Evolutionary conservation across 164 flowering plant species (phyloP), one percentile per base, ranked within the genome.

Genomic region (Sedum album): DNA sequence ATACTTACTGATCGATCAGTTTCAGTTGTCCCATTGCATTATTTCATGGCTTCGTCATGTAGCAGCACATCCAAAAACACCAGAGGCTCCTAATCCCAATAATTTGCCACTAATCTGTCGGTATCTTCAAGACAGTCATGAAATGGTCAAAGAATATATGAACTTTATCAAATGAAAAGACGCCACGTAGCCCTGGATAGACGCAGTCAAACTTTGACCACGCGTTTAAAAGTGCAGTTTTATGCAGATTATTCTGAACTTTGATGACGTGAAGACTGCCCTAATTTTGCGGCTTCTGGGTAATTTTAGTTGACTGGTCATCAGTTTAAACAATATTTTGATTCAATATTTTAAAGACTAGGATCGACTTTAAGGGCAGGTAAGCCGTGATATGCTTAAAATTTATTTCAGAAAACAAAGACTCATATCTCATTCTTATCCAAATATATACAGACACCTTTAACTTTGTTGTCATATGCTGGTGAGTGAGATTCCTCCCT

Each of bases 141-240:
- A 31, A 31, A 25, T 55, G 61, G 61, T 55, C 61, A 55, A 55
- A 55, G 61, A 31, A 55, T 25, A 31, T 55, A 55, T 17, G 31
- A 15, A 14, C 14, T 26, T 55, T 17, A 2, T 25, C 61, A 15
- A 55, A 26, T 55, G 31, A 26, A 5, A 26, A 7, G 10, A 14
- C 31, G 61, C 61, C 61, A 55, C 61, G 61, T 55, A 18, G 11
- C 31, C 0, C 17, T 1, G 26, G 31, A 25, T 23, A 51, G 28
- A 51, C 11, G 18, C 17, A 11, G 61, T 55, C 61, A 55, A 25
- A 55, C 61, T 55, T 55, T 55, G 61, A 55, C 61, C 31, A 55
- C 2, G 31, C 17, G 26, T 55, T 25, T 55, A 10, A 26, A 10
- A 26, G 18, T 8, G 18, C 26, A 18, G 13, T 9, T 55, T 26